Evolutionary conservation across 768 basidiomycete species (phyloP), one percentile per base, ranked within the genome.

Genomic region (Thelephora ganbajun): DNA sequence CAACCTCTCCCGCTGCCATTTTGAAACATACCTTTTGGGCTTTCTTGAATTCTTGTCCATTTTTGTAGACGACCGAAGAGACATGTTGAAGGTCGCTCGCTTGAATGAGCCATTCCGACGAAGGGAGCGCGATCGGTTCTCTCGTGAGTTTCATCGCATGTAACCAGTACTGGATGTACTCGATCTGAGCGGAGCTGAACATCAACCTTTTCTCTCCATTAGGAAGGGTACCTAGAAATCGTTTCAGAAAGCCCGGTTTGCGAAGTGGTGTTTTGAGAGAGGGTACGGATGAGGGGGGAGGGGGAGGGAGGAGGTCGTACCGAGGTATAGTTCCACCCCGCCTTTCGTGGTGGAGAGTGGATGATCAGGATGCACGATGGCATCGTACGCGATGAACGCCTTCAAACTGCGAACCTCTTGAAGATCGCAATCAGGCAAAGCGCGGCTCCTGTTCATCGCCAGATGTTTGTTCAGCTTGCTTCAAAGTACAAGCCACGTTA

Each of bases 131-230:
- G 36, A 90, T 73, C 39, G 71, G 68, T 14, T 69, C 60, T 48
- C 73, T 67, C 0, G 84, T 86, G 53, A 88, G 67, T 49, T 71
- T 65, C 72, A 81, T 79, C 1, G 79, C 76, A 57, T 85, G 76
- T 45, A 91, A 70, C 81, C 83, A 92, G 61, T 90, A 89, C 45
- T 85, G 71, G 16, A 84, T 61, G 61, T 89, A 92, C 60, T 92
- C 87, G 53, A 90, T 73, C 63, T 92, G 88, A 5, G 77, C 78
- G 13, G 82, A 85, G 20, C 89, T 83, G 58, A 86, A 87, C 44
- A 90, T 65, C 22, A 91, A 70, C n/a, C 88, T 77, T 5, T 77
- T 71, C 62, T 89, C 82, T 51, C 83, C 85, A 44, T 72, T 80
- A 22, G 69, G 66, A 47, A 87, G 71, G 0, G 79, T 86, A 7